Base-by-base conservation (phyloP, 1,139 yeast species). In the Geotrichum bryndzae region DNA sequence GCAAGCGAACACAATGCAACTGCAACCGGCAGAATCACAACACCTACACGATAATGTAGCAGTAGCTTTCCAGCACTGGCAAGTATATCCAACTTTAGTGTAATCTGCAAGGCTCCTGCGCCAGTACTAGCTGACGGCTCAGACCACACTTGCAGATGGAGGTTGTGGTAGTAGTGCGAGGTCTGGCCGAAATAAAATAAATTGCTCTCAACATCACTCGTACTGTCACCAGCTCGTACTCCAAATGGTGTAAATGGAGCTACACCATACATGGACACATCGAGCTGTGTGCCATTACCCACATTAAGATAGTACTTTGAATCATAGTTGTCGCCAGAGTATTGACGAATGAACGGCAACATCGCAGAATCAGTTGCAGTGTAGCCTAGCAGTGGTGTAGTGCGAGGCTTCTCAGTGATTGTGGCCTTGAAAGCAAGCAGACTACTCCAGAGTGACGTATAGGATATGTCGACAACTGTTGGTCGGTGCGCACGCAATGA, bases 231-330 rank as follows among this genome's bases (percentile, higher is more conserved):
- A n/a, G 22, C 48, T 35, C 64, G 29, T n/a, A 62, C 57, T 3
- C 61, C 64, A 64, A 82, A 82, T 2, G 96, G 94, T 10, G 88
- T 82, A 70, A 79, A 91, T 0, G 97, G 97, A 0, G 96, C 86
- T 35, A 86, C 80, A n/a, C 90, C 89, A 70, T 89, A 95, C 70
- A 86, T 77, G 18, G 80, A 77, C 54, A 84, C 70, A 67, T 77
- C 74, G 50, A 80, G 67, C 4, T 13, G 31, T 11, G 53, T 18
- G 13, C 56, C 51, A 25, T 51, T 51, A 11, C 1, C 83, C 68
- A 64, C 38, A 60, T 84, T 79, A 6, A 86, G 73, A 68, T 85
- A 87, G 89, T 94, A 90, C 73, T 90, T 90, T 0, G 89, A 81
- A 72, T 91, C 97, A 67, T 77, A 81, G 2, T 89, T 89, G 52